Evolutionary conservation across 2,329 filamentous ascomycete genomes (phyloP).

Genomic region (Talaromyces sp.): DNA sequence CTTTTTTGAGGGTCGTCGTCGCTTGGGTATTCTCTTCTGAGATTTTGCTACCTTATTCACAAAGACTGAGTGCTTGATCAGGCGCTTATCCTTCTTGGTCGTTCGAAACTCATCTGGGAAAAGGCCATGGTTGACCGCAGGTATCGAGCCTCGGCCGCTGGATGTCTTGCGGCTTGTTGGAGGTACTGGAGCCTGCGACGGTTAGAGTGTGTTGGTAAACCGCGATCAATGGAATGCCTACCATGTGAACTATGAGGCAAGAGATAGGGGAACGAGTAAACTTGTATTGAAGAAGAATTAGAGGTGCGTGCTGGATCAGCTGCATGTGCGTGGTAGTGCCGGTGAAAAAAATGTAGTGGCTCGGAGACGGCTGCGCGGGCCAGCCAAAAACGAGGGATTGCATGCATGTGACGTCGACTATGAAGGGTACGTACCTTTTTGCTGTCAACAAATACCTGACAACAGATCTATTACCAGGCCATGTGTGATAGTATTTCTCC

Average conservation of each 20-base stretch:
- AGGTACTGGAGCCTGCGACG: constrained; percentile 14
- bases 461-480: neutral
- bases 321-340: neutral
- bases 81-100: constrained; percentile 78
- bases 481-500: neutral
- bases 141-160: constrained; percentile 18
- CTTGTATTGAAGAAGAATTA: neutral
- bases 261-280: neutral
- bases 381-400: neutral
- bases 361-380: constrained; percentile 1
- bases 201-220: neutral
- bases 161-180: constrained; percentile 14
- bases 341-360: constrained; percentile 6
- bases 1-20: constrained; percentile 70
- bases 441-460: constrained; percentile 4
- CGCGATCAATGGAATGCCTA: neutral
- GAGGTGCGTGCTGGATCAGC: neutral
- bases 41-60: constrained; percentile 70
- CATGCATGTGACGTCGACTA: constrained; percentile 6
- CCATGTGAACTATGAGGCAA: neutral
- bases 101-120: constrained; percentile 56
- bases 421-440: neutral
- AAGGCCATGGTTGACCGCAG: constrained; percentile 14
- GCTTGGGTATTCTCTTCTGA: constrained; percentile 55
- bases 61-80: constrained; percentile 76